These are phyloP conservation scores for Penicilliopsis zonata DNA, from an alignment of 495 filamentous ascomycete species.

Conservation along the genomic window DNA sequence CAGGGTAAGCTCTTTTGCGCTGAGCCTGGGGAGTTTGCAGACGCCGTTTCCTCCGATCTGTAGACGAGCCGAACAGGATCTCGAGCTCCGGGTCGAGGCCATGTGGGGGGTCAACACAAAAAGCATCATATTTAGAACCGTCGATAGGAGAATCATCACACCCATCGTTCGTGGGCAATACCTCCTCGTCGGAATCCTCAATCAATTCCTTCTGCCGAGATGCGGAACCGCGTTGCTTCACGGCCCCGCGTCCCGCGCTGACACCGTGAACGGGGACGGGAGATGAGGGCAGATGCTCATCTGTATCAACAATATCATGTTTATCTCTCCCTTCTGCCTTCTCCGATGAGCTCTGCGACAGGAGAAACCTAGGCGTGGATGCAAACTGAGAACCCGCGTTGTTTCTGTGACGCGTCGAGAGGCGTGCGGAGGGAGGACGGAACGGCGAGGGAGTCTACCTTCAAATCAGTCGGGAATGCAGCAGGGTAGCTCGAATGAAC, in stretches of 20 bases:
- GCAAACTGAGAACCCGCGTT: slow-evolving; percentile 26
- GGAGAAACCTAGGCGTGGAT: slow-evolving; percentile 27
- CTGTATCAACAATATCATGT: slow-evolving; percentile 11
- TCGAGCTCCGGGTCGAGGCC: slow-evolving; percentile 17
- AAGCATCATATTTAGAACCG: neutral
- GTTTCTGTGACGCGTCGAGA: slow-evolving; percentile 1
- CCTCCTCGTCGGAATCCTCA: slow-evolving; percentile 21
- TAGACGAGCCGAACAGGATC: slow-evolving; percentile 15
- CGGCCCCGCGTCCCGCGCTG: no score
- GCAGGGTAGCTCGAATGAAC: no score
- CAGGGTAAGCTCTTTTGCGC: no score
- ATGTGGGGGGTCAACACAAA: neutral
- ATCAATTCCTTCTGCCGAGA: slow-evolving; percentile 20
- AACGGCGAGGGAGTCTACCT: slow-evolving; percentile 22
- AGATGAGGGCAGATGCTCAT: slow-evolving; percentile 9
- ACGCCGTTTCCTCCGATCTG: slow-evolving; percentile 18
- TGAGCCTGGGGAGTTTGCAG: slow-evolving; percentile 2
- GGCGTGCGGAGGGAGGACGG: slow-evolving; percentile 14
- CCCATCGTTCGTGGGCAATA: no score
- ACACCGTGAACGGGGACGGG: slow-evolving; percentile 7
- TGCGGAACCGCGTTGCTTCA: slow-evolving; percentile 4
- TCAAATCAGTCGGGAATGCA: neutral
- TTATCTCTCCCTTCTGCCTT: neutral
- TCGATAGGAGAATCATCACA: neutral
- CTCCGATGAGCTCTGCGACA: slow-evolving; percentile 11